Evolutionary conservation across 257 asterid genomes (phyloP), one percentile per base, ranked within the genome.

Genomic region (Plantago elongata): DNA sequence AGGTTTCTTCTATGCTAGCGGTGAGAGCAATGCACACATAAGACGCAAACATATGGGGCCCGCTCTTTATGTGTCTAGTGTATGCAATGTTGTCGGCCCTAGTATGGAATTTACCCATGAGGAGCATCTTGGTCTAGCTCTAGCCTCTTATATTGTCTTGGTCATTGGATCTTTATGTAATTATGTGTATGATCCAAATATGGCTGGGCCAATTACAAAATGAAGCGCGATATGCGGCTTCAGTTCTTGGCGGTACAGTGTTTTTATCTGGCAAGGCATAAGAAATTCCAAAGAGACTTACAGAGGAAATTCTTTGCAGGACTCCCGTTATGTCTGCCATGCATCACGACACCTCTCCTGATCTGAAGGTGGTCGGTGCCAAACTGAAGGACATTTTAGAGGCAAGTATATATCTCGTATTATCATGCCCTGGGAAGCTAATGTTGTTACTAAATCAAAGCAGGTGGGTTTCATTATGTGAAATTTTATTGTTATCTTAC

Each of bases 271-370:
- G 15, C 16, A 37, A 58, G 16, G 61, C 37, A 60, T 27, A 57
- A 52, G 60, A 57, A 45, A 16, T 72, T 55, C 43, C 17, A 15
- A 46, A 52, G 34, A 12, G 42, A 54, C 16, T 27, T 61, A 64
- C 58, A 65, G 54, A 59, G 9, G 56, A 11, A 40, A 34, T 47
- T 13, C 49, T 49, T 13, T 65, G 74, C 87, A 90, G 97, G 84
- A 85, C 90, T 27, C 96, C 86, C 0, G 89, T 79, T 62, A 81
- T 87, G 93, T 76, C 95, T 13, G 84, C 90, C 12, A 85, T 90
- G 82, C 96, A 90, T 77, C 93, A 87, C 16, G 96, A 90, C 77
- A 61, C 82, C 60, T 83, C 97, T 34, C 50, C 93, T 13, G 93
- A 90, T 75, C 96, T 90, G 73, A 83, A 81, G 67, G 90, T 87